These are phyloP conservation scores for Penicillium taxi DNA, from an alignment of 495 filamentous ascomycete species.

Conservation along the genomic window DNA sequence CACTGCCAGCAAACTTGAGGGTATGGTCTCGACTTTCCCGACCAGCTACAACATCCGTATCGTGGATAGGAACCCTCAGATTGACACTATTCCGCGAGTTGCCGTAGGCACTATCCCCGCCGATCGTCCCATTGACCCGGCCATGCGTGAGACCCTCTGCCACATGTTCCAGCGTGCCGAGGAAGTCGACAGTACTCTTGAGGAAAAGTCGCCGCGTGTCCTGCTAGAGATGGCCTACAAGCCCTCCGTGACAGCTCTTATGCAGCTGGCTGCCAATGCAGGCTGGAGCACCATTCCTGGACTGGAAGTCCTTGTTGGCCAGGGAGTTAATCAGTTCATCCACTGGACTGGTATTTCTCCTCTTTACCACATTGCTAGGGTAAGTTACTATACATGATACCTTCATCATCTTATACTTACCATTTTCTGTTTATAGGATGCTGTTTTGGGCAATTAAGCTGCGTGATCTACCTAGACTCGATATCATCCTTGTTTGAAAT, in stretches of 20 bases:
- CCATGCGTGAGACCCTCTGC: constrained; percentile 60
- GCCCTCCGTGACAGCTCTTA: constrained; percentile 72
- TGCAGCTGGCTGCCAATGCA: constrained; percentile 69
- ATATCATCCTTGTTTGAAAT: not conserved
- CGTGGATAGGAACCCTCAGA: constrained; percentile 44
- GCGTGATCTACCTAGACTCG: constrained; percentile 7
- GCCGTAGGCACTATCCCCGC: constrained; percentile 89
- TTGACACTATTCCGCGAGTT: constrained; percentile 53
- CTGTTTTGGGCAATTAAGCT: constrained; percentile 22
- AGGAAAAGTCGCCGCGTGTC: constrained; percentile 42
- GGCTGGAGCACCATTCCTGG: constrained; percentile 87
- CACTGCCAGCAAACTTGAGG: constrained; percentile 54
- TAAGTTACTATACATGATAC: constrained; percentile 11
- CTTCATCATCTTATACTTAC: constrained; percentile 3
- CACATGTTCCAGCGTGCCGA: constrained; percentile 50
- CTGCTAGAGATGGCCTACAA: constrained; percentile 97
- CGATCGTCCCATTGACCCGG: constrained; percentile 70
- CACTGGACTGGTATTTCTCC: constrained; percentile 73
- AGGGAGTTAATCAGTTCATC: constrained; percentile 77
- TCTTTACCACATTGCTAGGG: constrained; percentile 55
- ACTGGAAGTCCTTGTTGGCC: constrained; percentile 81
- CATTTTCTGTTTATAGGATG: constrained; percentile 11
- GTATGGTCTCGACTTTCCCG: constrained; percentile 66
- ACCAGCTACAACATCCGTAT: constrained; percentile 63
- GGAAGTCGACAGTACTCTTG: constrained; percentile 24